Percentiles rank a stretch among this genome's conserved stretches.
Evolutionary conservation across 2,329 filamentous ascomycete species (phyloP).

Genomic region (Stemphylium vesicarium): DNA sequence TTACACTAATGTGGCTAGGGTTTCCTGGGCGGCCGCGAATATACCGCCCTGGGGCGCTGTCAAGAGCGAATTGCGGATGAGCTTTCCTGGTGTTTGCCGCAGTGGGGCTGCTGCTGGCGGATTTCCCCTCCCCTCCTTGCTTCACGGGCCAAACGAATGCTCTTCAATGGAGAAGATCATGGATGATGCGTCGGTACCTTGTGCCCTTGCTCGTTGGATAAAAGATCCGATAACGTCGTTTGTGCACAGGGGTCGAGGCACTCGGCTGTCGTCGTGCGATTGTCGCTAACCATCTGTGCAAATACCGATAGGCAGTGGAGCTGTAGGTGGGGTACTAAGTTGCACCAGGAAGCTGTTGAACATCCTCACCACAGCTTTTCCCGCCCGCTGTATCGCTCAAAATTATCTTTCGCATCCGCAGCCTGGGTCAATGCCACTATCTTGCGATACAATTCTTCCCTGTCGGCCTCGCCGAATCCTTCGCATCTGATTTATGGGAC

Average conservation of each 20-base stretch:
- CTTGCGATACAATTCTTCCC: conserved; percentile 3
- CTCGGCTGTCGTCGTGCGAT: not conserved
- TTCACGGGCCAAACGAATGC: conserved; percentile 3
- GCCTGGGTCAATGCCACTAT: conserved; percentile 4
- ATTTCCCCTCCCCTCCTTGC: not conserved
- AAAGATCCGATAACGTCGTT: conserved; percentile 13
- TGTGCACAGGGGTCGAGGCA: conserved; percentile 9
- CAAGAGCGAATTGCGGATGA: conserved; percentile 11
- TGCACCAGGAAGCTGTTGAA: not conserved
- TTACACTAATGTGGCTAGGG: conserved; percentile 16
- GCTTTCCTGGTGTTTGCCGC: conserved; percentile 6
- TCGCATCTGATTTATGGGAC: conserved; percentile 9
- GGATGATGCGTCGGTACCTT: conserved; percentile 3
- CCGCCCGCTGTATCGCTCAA: not conserved
- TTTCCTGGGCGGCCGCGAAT: conserved; percentile 16
- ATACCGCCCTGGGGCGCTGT: conserved; percentile 12
- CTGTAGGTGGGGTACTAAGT: conserved; percentile 1
- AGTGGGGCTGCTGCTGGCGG: conserved; percentile 4
- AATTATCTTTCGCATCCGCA: not conserved
- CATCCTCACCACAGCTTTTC: not conserved
- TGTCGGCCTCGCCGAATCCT: conserved; percentile 33
- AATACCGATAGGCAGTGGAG: not conserved
- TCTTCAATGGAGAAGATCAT: not conserved
- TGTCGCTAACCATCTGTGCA: not conserved
- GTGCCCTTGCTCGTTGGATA: conserved; percentile 4